Percentiles rank a stretch among this genome's conserved stretches.
phyloP scores from a whole-genome alignment of 2,329 filamentous ascomycete species.

The Diaporthe caulivora region DNA sequence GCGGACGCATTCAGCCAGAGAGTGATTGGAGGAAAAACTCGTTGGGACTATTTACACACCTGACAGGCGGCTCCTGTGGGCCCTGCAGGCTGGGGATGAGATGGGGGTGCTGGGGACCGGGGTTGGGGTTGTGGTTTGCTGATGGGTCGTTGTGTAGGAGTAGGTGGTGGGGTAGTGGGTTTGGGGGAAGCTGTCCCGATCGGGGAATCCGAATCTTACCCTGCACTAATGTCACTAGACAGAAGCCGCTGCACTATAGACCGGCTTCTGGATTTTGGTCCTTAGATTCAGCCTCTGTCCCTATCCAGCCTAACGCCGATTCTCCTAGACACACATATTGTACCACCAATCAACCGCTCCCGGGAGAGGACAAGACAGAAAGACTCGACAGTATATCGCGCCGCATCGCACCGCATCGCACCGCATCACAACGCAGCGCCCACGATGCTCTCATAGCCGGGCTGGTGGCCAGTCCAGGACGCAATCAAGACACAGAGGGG shows the following conservation, averaged over 20 bases:
- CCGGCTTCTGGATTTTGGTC: no score
- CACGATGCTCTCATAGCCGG: constrained; percentile 1
- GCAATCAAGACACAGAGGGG: not conserved
- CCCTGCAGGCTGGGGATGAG: not conserved
- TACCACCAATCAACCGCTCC: not conserved
- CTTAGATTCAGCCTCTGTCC: not conserved
- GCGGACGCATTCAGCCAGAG: no score
- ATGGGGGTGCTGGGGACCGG: not conserved
- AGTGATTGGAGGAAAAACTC: constrained; percentile 22
- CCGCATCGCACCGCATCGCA: not conserved
- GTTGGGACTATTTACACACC: not conserved
- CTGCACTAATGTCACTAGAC: no score
- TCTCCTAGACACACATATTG: no score
- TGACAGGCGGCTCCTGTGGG: constrained; percentile 4
- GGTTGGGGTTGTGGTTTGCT: not conserved
- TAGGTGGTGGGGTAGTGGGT: no score
- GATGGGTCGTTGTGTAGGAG: no score
- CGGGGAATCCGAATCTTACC: constrained; percentile 13
- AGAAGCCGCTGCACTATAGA: no score
- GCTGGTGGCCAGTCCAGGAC: not conserved
- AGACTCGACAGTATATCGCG: not conserved
- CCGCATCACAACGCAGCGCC: not conserved
- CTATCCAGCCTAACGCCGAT: constrained; percentile 1
- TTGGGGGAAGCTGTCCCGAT: not conserved
- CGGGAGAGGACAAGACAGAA: not conserved